phyloP scores from a whole-genome alignment of 108 stramenopile genomes.

The Discostella pseudostelligera region DNA sequence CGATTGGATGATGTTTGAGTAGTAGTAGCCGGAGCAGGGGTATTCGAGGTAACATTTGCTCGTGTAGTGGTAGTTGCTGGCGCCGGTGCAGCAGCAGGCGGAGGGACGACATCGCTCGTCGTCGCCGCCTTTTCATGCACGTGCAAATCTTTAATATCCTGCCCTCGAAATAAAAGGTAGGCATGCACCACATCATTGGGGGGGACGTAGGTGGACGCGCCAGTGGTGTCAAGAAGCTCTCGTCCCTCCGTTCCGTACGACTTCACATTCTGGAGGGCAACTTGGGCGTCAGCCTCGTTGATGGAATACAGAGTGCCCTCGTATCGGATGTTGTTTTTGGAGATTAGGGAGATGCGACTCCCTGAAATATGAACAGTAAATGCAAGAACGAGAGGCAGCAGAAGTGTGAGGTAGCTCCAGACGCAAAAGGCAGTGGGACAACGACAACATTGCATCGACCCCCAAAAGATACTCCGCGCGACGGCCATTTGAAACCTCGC shows the following conservation, averaged over 20 bases:
- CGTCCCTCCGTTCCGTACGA: slow-evolving; percentile 94
- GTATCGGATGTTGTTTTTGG: slow-evolving; percentile 96
- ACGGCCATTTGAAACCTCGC: no score
- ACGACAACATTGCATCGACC: no score
- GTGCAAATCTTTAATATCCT: slow-evolving; percentile 95
- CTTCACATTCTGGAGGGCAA: slow-evolving; percentile 90
- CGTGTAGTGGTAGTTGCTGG: neutral
- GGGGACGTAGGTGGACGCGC: slow-evolving; percentile 70
- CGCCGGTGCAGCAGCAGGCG: no score
- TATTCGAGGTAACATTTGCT: neutral
- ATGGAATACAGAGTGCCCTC: slow-evolving; percentile 92
- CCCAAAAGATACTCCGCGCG: no score
- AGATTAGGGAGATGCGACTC: slow-evolving; percentile 90
- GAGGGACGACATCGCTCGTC: slow-evolving; percentile 7
- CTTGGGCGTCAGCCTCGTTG: slow-evolving; percentile 89
- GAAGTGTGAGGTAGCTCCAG: no score
- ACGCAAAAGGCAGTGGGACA: no score
- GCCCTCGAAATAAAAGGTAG: slow-evolving; percentile 88
- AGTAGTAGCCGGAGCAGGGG: neutral
- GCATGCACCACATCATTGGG: slow-evolving; percentile 78
- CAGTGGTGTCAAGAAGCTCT: slow-evolving; percentile 58
- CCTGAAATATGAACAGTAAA: slow-evolving; percentile 42
- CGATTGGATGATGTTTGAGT: neutral
- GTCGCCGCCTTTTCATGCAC: slow-evolving; percentile 76
- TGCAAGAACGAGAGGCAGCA: neutral